These are phyloP conservation scores for Thraustochytrium sp. DNA, from an alignment of 352 stramenopile genomes.

Conservation along the genomic window DNA sequence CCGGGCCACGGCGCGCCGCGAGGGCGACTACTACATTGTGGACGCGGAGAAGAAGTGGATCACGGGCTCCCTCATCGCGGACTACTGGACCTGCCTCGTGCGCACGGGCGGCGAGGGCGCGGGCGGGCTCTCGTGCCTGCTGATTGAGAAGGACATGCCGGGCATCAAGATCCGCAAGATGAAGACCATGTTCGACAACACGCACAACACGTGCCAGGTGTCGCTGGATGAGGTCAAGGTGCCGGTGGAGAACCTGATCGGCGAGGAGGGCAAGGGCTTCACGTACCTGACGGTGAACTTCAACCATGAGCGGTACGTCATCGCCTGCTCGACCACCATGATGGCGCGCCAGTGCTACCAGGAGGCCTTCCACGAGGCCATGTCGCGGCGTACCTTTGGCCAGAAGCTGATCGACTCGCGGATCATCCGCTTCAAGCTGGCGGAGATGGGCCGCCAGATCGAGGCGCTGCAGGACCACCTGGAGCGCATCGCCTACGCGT, in stretches of 20 bases:
- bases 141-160: constrained; percentile 72
- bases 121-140: constrained; percentile 75
- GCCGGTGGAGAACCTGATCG: constrained; percentile 74
- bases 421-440: constrained; percentile 78
- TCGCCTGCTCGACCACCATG: constrained; percentile 71
- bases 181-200: constrained; percentile 79
- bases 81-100: constrained; percentile 80
- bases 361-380: constrained; percentile 71
- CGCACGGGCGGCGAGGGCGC: constrained; percentile 72
- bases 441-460: constrained; percentile 79
- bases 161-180: constrained; percentile 77
- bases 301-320: constrained; percentile 66
- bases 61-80: constrained; percentile 78
- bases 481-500: constrained; percentile 34
- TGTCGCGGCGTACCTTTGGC: constrained; percentile 77
- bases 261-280: constrained; percentile 72
- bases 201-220: constrained; percentile 74
- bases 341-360: constrained; percentile 60
- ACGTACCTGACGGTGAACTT: constrained; percentile 87
- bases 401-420: constrained; percentile 20
- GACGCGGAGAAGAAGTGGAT: constrained; percentile 90
- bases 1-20: constrained; percentile 81
- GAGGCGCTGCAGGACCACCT: constrained; percentile 58
- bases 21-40: constrained; percentile 83
- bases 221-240: constrained; percentile 80